A percentile compares a stretch with the other conserved stretches of the same genome.
These are phyloP conservation scores for Apiotrichum porosum DNA, from an alignment of 1,284 basidiomycete species.

Conservation along the genomic window DNA sequence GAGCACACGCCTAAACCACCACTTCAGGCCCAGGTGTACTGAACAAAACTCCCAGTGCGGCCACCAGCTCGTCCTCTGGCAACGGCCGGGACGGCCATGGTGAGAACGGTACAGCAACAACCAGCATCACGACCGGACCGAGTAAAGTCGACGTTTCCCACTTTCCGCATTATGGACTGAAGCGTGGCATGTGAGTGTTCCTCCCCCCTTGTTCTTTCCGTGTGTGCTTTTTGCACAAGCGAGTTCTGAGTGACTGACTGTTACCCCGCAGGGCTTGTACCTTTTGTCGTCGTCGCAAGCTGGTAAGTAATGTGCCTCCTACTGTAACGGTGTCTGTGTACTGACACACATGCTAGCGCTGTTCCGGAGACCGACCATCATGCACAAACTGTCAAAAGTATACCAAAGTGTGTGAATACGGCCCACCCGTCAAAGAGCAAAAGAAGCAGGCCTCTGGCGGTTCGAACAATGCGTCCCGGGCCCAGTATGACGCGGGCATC, in stretches of 20 bases:
- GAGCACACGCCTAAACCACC: too few species aligned
- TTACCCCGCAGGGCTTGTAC: slow-evolving; percentile 31
- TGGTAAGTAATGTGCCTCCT: slow-evolving; percentile 20
- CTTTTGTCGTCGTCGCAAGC: slow-evolving; percentile 40
- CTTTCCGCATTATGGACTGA: slow-evolving; percentile 18
- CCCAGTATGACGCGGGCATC: neutral
- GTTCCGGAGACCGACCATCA: slow-evolving; percentile 32
- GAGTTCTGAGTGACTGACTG: too few species aligned
- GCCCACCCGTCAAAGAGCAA: slow-evolving; percentile 13
- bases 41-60: too few species aligned
- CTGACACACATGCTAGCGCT: slow-evolving; percentile 28
- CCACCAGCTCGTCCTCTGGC: too few species aligned
- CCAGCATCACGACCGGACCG: neutral
- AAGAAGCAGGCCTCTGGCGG: neutral
- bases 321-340: slow-evolving; percentile 7
- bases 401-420: slow-evolving; percentile 39
- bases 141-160: slow-evolving; percentile 19
- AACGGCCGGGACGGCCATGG: too few species aligned
- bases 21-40: too few species aligned
- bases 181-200: slow-evolving; percentile 15
- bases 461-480: neutral
- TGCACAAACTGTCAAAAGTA: slow-evolving; percentile 40
- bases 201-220: neutral
- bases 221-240: neutral
- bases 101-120: too few species aligned